Percentiles rank a stretch among this genome's conserved stretches.
Evolutionary conservation across 177 flowering plant genomes (phyloP).

Genomic region (Vitis hybrid): DNA sequence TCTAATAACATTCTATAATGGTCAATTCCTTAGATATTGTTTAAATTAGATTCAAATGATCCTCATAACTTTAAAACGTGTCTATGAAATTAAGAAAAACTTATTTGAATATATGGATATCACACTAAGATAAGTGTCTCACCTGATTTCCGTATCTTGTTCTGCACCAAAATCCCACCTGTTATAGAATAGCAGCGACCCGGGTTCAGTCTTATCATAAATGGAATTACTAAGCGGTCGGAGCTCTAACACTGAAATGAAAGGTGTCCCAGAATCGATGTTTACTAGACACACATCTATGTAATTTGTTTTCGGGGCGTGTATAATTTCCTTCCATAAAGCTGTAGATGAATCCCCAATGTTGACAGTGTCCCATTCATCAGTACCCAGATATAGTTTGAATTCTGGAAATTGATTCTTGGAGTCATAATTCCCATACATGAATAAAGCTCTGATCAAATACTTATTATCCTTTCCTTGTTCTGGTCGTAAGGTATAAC

Average conservation of each 20-base stretch:
- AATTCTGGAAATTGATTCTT: slow-evolving; percentile 14
- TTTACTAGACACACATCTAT: slow-evolving; percentile 24
- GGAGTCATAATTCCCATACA: slow-evolving; percentile 33
- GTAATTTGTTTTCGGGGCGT: not conserved
- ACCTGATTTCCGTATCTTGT: slow-evolving; percentile 1
- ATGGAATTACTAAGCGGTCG: slow-evolving; percentile 16
- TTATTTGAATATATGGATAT: too few species aligned
- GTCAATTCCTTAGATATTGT: too few species aligned
- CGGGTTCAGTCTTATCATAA: slow-evolving; percentile 8
- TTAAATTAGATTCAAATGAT: fast-evolving
- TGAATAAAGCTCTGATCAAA: slow-evolving; percentile 27
- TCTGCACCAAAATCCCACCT: slow-evolving; percentile 14
- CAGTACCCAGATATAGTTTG: slow-evolving; percentile 26
- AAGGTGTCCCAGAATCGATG: slow-evolving; percentile 27
- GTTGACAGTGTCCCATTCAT: slow-evolving; percentile 19
- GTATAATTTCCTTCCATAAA: slow-evolving; percentile 19
- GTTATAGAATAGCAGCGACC: slow-evolving; percentile 2
- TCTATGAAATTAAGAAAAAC: too few species aligned
- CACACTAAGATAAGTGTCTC: not conserved
- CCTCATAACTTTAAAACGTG: too few species aligned
- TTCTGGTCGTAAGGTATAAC: slow-evolving; percentile 19
- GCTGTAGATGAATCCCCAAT: not conserved
- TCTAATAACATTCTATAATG: too few species aligned
- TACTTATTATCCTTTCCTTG: slow-evolving; percentile 5
- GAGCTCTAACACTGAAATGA: slow-evolving; percentile 27